Percentiles rank a stretch among this genome's conserved stretches.
These are phyloP conservation scores for Gynostemma pentaphyllum DNA, from an alignment of 306 rosid species.

Conservation along the genomic window DNA sequence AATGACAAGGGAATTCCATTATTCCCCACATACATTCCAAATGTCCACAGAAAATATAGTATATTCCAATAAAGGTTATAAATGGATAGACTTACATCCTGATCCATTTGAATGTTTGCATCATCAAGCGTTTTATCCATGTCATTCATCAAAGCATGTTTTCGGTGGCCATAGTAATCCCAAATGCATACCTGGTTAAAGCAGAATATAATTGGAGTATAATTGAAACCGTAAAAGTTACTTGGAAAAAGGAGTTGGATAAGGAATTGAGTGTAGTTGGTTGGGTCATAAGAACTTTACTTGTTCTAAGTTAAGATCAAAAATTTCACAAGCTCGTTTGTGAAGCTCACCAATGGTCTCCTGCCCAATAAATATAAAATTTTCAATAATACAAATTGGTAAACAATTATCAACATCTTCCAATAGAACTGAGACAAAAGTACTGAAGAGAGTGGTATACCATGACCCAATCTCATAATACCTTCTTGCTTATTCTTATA, in stretches of 20 bases:
- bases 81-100: constrained; percentile 52
- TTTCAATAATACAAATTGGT: constrained; percentile 14
- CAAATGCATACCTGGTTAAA: constrained; percentile 67
- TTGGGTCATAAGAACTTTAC: constrained; percentile 36
- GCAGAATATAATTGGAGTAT: constrained; percentile 11
- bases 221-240: constrained; percentile 6
- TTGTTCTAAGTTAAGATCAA: constrained; percentile 74
- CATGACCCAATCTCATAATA: constrained; percentile 24
- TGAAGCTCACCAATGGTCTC: constrained; percentile 95
- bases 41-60: not conserved
- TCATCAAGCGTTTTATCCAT: constrained; percentile 94
- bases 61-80: not conserved
- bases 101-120: constrained; percentile 97
- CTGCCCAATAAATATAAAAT: constrained; percentile 43
- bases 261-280: constrained; percentile 2
- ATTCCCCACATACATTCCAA: not conserved
- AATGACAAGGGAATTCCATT: not conserved
- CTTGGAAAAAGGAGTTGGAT: not conserved
- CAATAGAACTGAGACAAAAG: constrained; percentile 11
- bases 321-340: constrained; percentile 75
- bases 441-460: constrained; percentile 15
- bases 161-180: constrained; percentile 83
- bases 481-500: constrained; percentile 96
- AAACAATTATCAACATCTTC: constrained; percentile 1
- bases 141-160: constrained; percentile 88